Evolutionary conservation across 176 grass and related monocot genomes (phyloP).

Genomic region (Aechmea fasciata): DNA sequence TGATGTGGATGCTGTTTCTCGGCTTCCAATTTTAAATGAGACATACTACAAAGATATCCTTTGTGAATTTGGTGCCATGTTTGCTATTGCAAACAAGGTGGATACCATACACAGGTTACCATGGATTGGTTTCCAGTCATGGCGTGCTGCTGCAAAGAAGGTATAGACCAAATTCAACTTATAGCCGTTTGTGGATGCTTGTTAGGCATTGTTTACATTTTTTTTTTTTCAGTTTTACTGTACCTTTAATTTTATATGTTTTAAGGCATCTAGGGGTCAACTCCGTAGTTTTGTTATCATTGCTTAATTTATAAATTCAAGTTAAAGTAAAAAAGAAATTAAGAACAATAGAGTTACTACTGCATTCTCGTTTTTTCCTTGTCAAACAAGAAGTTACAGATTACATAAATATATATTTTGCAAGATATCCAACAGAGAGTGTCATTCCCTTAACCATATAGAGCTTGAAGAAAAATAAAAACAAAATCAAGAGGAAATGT

Average conservation of each 20-base stretch:
- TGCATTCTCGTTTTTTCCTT: conserved; percentile 12
- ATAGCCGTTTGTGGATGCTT: not conserved
- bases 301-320: too few species aligned
- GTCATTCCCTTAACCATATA: too few species aligned
- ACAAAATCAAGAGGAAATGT: too few species aligned
- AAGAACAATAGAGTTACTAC: not conserved
- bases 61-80: conserved; percentile 82
- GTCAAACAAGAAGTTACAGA: not conserved
- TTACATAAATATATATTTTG: too few species aligned
- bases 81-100: conserved; percentile 73
- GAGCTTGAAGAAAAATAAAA: too few species aligned
- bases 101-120: conserved; percentile 90
- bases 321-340: too few species aligned
- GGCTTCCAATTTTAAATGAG: conserved; percentile 66
- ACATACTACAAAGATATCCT: conserved; percentile 61
- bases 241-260: too few species aligned
- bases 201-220: not conserved
- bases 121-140: conserved; percentile 99
- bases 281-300: too few species aligned
- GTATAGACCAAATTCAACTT: conserved; percentile 20
- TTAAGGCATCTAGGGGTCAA: too few species aligned
- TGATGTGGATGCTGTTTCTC: conserved; percentile 77
- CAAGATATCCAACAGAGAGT: too few species aligned
- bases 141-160: conserved; percentile 69
- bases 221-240: too few species aligned